Evolutionary conservation across 23 red algal species (phyloP), one percentile per base, ranked within the genome.

Genomic region (Gracilaria domingensis): DNA sequence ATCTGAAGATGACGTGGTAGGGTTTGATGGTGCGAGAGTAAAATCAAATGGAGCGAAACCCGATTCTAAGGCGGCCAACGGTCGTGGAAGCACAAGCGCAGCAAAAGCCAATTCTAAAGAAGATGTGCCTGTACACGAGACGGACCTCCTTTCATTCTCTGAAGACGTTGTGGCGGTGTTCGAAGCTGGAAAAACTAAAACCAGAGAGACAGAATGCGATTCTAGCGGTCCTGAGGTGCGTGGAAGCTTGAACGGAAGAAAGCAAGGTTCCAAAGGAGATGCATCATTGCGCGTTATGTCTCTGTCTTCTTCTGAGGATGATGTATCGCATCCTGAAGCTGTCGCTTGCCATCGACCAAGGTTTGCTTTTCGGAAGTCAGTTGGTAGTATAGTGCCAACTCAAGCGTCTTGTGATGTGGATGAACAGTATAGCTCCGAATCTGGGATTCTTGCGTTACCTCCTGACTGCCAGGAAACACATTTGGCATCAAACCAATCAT

Each of bases 341-440:
- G 16, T 36, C 32, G 14, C 16, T 37, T 69, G 9, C 33, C 64
- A 18, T 37, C 28, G 64, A 20, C 64, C 32, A 69, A 20, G 64
- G 32, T 69, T 34, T 36, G 64, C 64, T 37, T 69, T 69, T 37
- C 64, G 64, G 8, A 69, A 69, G 64, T 34, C 64, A 69, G 64
- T 69, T 69, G 23, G 9, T 30, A 37, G 32, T 32, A 17, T 69
- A 36, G 14, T 1, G 28, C 28, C 30, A 17, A 69, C 64, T 0
- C 64, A 8, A n/a, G n/a, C n/a, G 32, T 23, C 25, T 4, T 34
- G 20, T 17, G 17, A 69, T 45, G 42, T 45, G 14, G 64, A 69
- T 69, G 33, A 20, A 0, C 64, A 69, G 38, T 12, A 69, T 20
- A 37, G 29, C 64, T 69, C 64, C 1, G 32, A 69, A 14, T 36